Evolutionary conservation across 1,284 basidiomycete genomes (phyloP), one percentile per base, ranked within the genome.

Genomic region (Singerocomus rubriflavus): DNA sequence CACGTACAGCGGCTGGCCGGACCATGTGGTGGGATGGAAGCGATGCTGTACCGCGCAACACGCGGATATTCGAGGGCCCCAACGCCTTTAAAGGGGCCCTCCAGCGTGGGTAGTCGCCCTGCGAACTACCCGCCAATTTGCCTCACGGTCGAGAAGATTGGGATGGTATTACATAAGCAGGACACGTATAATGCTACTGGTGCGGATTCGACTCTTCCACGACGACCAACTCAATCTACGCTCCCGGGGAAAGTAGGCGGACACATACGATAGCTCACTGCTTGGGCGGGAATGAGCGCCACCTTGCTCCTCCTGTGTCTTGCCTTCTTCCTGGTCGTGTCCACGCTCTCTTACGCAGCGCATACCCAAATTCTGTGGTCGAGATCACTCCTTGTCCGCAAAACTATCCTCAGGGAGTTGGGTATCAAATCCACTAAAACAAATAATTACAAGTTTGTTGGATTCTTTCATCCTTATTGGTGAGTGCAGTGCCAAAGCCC

Each of bases 401-500:
- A 50, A 34, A 43, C 40, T 4, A 52, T 67, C 37, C 53, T 70
- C 26, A 43, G 42, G 26, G 51, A 59, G 11, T 25, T 66, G 2
- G 55, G 56, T 6, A 12, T 48, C 21, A 9, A 39, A 26, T 32
- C n/a, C 14, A 33, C 47, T 1, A 9, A 48, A 32, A 13, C 38
- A 6, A 52, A 12, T 21, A 50, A 57, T 13, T 75, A 72, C 61
- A 74, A 66, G 40, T 69, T 92, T 6, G 76, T 94, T 11, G 95
- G 91, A 0, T 92, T 98, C 71, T 95, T 97, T 68, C 95, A 98
- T 71, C 95, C 95, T 0, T 98, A 94, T 70, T 97, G 93, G 93
- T 94, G 62, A 73, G 83, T 66, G 13, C 21, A 4, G 14, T 37
- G 2, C 17, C 36, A 62, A 71, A 61, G 71, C 72, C 67, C n/a